These are phyloP conservation scores for Paracoccidioides brasiliensis DNA, from an alignment of 2,329 filamentous ascomycete species.

Conservation along the genomic window DNA sequence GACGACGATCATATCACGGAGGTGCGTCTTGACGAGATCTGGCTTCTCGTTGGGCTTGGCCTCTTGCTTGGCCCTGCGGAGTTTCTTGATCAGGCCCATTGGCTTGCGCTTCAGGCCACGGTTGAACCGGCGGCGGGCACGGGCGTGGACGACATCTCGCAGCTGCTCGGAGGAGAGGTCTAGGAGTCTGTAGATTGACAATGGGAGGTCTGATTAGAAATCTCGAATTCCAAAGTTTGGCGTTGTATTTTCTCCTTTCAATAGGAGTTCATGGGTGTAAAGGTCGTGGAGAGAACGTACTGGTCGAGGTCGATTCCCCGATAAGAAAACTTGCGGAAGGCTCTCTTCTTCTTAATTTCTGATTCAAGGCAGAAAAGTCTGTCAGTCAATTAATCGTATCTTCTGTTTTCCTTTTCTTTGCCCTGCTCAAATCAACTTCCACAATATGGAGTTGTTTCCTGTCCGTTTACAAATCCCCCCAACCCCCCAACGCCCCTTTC, in stretches of 20 bases:
- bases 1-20: conserved; percentile 99
- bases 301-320: conserved; percentile 98
- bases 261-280: conserved; percentile 1
- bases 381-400: conserved; percentile 12
- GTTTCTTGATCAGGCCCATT: conserved; percentile 99
- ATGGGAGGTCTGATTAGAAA: conserved; percentile 9
- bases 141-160: conserved; percentile 97
- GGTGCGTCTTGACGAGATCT: conserved; percentile 97
- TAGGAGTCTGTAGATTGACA: conserved; percentile 60
- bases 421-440: not conserved
- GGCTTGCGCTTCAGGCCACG: conserved; percentile 99
- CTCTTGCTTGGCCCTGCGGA: conserved; percentile 98
- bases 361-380: conserved; percentile 24
- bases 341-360: conserved; percentile 99
- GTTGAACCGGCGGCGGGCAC: conserved; percentile 98
- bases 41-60: conserved; percentile 99
- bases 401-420: conserved; percentile 1
- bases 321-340: conserved; percentile 99
- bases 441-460: not conserved
- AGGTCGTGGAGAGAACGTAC: conserved; percentile 46
- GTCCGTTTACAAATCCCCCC: too few relatives aligned
- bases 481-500: not conserved
- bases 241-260: conserved; percentile 10
- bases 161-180: conserved; percentile 98
- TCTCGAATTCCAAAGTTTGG: conserved; percentile 14